These are phyloP conservation scores for Solanum etuberosum DNA, from an alignment of 257 asterid species.

Conservation along the genomic window DNA sequence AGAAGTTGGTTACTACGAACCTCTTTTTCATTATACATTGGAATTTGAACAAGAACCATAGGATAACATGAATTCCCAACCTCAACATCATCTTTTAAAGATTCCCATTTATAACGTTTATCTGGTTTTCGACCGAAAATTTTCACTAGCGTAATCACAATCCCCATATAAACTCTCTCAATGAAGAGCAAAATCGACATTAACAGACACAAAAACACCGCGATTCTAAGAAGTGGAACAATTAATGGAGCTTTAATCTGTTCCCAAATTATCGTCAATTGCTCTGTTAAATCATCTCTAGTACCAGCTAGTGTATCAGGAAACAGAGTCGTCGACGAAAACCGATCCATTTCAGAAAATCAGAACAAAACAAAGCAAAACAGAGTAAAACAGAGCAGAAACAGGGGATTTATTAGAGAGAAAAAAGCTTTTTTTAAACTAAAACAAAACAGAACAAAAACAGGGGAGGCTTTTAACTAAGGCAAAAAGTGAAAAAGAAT, in stretches of 20 bases:
- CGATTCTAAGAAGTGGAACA: neutral
- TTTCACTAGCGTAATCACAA: conserved; percentile 17
- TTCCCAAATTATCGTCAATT: neutral
- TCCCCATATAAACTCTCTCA: conserved; percentile 39
- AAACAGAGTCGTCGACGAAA: neutral
- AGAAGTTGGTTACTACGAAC: neutral
- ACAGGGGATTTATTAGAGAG: neutral
- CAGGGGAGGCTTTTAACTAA: neutral
- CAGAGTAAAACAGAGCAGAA: neutral
- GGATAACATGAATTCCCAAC: conserved; percentile 30
- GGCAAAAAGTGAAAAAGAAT: neutral
- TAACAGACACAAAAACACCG: neutral
- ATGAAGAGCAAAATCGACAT: conserved; percentile 33
- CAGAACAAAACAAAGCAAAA: neutral
- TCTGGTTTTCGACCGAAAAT: conserved; percentile 33
- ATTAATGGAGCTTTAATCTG: neutral
- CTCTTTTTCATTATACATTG: conserved; percentile 62
- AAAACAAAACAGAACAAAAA: neutral
- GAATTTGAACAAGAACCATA: conserved; percentile 57
- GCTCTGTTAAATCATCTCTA: neutral
- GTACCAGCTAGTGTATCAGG: neutral
- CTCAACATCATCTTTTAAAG: conserved; percentile 38
- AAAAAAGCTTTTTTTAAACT: neutral
- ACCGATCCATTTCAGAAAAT: neutral
- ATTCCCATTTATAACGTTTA: conserved; percentile 34